These are phyloP conservation scores for Colletotrichum tamarilloi DNA, from an alignment of 2,329 filamentous ascomycete species.

Conservation along the genomic window DNA sequence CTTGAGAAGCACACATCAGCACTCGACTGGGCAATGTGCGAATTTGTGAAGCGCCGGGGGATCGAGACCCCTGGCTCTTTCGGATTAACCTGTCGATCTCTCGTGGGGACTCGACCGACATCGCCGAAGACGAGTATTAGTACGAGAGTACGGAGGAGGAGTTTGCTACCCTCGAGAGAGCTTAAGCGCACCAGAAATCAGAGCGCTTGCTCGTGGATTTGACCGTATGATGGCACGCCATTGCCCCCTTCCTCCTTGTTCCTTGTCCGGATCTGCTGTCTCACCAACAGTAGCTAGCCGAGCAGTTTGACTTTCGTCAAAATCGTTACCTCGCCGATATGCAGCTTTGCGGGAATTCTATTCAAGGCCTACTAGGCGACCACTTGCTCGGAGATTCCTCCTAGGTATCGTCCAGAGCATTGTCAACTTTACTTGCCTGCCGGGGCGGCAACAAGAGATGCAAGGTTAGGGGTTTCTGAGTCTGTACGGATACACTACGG, in stretches of 20 bases:
- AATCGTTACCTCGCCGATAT: neutral
- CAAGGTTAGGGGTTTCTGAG: neutral
- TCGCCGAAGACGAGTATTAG: neutral
- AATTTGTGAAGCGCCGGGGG: neutral
- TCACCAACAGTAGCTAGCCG: neutral
- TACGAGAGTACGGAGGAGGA: neutral
- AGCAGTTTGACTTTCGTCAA: neutral
- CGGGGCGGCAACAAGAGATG: neutral
- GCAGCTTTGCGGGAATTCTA: neutral
- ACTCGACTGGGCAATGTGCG: conserved; percentile 1
- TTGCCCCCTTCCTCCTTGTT: neutral
- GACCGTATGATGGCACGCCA: conserved; percentile 1
- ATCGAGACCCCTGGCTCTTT: neutral
- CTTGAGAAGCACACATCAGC: neutral
- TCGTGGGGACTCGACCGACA: neutral
- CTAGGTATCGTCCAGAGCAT: neutral
- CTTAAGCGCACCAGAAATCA: neutral
- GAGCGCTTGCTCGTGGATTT: neutral
- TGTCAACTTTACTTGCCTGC: neutral
- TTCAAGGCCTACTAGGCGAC: neutral
- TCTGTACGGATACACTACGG: no score
- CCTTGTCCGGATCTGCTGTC: neutral
- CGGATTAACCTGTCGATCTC: conserved; percentile 10
- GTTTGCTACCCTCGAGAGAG: neutral
- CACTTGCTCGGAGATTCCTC: neutral